phyloP scores from a whole-genome alignment of 257 asterid species.

The Solanum infundibuliforme region DNA sequence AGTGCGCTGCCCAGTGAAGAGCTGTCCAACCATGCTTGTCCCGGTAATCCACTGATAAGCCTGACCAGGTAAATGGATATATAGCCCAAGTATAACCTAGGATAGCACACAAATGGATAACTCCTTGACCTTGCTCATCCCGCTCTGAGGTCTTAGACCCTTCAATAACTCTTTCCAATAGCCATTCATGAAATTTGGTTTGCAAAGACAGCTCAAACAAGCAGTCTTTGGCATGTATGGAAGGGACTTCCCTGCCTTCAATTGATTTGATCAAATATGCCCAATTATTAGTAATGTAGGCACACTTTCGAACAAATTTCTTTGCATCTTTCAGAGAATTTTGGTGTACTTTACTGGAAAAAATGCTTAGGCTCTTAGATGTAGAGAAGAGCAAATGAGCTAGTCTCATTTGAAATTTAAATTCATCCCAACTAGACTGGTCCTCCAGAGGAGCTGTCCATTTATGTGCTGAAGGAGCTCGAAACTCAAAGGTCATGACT shows the following conservation, averaged over 20 bases:
- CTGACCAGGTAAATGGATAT: slow-evolving; percentile 68
- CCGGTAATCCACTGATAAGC: slow-evolving; percentile 81
- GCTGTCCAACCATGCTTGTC: slow-evolving; percentile 97
- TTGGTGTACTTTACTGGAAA: slow-evolving; percentile 42
- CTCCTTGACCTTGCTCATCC: slow-evolving; percentile 90
- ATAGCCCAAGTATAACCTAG: slow-evolving; percentile 92
- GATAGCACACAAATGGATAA: slow-evolving; percentile 89
- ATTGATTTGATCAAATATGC: slow-evolving; percentile 36
- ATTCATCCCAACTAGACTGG: slow-evolving; percentile 51
- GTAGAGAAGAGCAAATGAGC: slow-evolving; percentile 74
- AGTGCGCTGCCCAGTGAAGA: slow-evolving; percentile 94
- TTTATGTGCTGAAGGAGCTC: slow-evolving; percentile 36
- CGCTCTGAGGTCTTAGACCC: slow-evolving; percentile 57
- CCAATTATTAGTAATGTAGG: slow-evolving; percentile 48
- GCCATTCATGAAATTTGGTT: slow-evolving; percentile 68
- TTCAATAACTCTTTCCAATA: slow-evolving; percentile 59
- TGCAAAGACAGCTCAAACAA: slow-evolving; percentile 72
- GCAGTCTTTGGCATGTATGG: slow-evolving; percentile 57
- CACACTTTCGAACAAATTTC: slow-evolving; percentile 45
- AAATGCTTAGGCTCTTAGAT: slow-evolving; percentile 40
- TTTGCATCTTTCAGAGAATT: slow-evolving; percentile 58
- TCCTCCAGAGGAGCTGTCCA: slow-evolving; percentile 22
- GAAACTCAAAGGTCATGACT: slow-evolving; percentile 62
- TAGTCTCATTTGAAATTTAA: slow-evolving; percentile 69
- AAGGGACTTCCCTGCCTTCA: slow-evolving; percentile 39